phyloP scores from a whole-genome alignment of 2,329 filamentous ascomycete genomes.

The Talaromyces atroroseus region DNA sequence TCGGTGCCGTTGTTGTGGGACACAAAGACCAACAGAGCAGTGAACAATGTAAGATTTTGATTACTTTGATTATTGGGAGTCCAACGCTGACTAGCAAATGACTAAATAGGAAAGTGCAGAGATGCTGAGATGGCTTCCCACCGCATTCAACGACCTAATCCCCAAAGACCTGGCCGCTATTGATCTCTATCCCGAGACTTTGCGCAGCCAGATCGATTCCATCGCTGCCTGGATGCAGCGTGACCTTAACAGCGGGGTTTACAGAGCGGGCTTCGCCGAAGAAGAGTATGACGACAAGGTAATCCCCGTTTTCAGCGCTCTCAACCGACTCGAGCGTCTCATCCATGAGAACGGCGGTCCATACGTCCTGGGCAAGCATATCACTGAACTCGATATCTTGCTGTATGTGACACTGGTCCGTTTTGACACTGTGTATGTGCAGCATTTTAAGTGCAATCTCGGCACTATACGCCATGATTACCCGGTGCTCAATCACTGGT shows the following conservation, averaged over 20 bases:
- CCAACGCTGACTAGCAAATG: neutral
- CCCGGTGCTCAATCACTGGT: conserved; percentile 56
- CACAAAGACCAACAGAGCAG: conserved; percentile 49
- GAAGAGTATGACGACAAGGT: conserved; percentile 52
- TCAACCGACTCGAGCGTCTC: conserved; percentile 54
- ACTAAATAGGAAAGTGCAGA: conserved; percentile 50
- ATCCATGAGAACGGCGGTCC: conserved; percentile 46
- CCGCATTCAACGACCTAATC: conserved; percentile 49
- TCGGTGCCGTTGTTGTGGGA: conserved; percentile 60
- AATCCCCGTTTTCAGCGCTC: conserved; percentile 51
- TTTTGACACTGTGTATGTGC: conserved; percentile 58
- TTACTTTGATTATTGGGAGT: neutral
- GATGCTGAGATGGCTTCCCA: conserved; percentile 54
- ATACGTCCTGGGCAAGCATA: conserved; percentile 49
- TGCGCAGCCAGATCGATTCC: conserved; percentile 48
- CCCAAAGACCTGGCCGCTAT: conserved; percentile 37
- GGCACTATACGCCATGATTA: conserved; percentile 57
- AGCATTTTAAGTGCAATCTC: conserved; percentile 63
- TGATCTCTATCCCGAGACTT: conserved; percentile 49
- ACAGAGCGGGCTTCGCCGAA: conserved; percentile 56
- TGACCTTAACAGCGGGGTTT: conserved; percentile 56
- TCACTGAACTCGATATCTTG: conserved; percentile 58
- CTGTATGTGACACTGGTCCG: conserved; percentile 55
- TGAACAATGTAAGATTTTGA: conserved; percentile 54
- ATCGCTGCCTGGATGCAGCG: conserved; percentile 51